Evolutionary conservation across 306 rosid genomes (phyloP).

Genomic region (Arachis hypogaea): DNA sequence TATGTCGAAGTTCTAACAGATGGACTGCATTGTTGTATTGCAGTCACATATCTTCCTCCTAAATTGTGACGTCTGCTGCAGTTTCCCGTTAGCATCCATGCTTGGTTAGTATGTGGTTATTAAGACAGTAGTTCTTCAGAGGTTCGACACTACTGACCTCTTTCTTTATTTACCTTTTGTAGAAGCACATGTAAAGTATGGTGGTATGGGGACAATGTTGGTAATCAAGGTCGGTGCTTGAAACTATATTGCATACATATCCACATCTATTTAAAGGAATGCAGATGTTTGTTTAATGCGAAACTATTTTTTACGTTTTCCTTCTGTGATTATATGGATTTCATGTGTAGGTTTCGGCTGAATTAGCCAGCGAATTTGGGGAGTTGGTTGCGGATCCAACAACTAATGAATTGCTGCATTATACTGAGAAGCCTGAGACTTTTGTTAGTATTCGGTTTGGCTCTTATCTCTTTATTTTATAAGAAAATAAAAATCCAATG

Average conservation of each 20-base stretch:
- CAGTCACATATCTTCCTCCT: conserved; percentile 94
- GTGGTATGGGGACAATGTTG: conserved; percentile 94
- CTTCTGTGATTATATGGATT: conserved; percentile 2
- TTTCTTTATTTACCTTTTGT: conserved; percentile 41
- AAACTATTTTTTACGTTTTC: conserved; percentile 21
- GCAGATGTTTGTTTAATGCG: not conserved
- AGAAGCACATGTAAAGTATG: conserved; percentile 86
- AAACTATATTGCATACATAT: conserved; percentile 7
- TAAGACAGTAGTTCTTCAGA: conserved; percentile 18
- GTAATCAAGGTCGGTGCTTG: conserved; percentile 78
- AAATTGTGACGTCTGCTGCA: conserved; percentile 96
- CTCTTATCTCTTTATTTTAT: not conserved
- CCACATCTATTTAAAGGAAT: not conserved
- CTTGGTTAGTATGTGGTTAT: conserved; percentile 67
- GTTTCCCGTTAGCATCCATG: conserved; percentile 82
- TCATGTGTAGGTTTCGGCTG: conserved; percentile 82
- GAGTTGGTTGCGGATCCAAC: conserved; percentile 91
- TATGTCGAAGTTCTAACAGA: conserved; percentile 17
- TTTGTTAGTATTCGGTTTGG: conserved; percentile 62
- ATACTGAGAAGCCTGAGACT: conserved; percentile 97
- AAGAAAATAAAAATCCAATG: not conserved
- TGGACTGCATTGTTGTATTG: conserved; percentile 36
- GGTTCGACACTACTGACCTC: conserved; percentile 9
- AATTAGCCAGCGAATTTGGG: conserved; percentile 85
- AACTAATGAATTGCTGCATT: conserved; percentile 90